A percentile compares a stretch with the other conserved stretches of the same genome.
These are phyloP conservation scores for Hysterium pulicare DNA, from an alignment of 2,329 filamentous ascomycete species.

Conservation along the genomic window DNA sequence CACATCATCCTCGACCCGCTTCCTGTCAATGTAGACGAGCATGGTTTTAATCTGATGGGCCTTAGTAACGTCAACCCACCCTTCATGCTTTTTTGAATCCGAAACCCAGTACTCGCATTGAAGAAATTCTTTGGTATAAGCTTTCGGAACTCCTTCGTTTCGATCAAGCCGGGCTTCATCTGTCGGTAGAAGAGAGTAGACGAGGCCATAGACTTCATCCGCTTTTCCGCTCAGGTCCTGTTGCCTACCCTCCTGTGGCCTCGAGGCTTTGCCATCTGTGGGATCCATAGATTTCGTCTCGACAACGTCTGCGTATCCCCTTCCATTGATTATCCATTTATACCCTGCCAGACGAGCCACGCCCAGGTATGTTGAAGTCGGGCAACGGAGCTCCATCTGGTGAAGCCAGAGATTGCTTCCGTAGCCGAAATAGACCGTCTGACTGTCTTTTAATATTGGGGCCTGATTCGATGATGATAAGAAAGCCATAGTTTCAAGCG, in stretches of 20 bases:
- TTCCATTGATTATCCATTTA: constrained; percentile 64
- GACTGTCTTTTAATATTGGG: too few relatives aligned
- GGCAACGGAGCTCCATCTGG: constrained; percentile 64
- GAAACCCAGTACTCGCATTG: constrained; percentile 43
- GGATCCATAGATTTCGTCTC: constrained; percentile 5
- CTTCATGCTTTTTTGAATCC: constrained; percentile 1
- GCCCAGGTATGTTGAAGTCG: constrained; percentile 52
- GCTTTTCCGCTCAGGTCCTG: constrained; percentile 34
- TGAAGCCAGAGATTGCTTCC: constrained; percentile 65
- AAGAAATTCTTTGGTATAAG: constrained; percentile 56
- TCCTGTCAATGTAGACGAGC: constrained; percentile 60
- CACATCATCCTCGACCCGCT: constrained; percentile 35
- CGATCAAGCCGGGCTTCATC: constrained; percentile 32
- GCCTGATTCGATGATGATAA: too few relatives aligned
- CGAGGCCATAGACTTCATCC: constrained; percentile 32
- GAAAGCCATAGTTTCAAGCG: too few relatives aligned
- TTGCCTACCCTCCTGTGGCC: not conserved
- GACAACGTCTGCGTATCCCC: constrained; percentile 68
- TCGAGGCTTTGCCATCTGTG: not conserved
- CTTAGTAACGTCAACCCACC: constrained; percentile 18
- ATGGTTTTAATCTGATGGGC: constrained; percentile 31
- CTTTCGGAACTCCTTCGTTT: constrained; percentile 61
- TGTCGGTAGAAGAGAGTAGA: constrained; percentile 22
- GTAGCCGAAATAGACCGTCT: constrained; percentile 64
- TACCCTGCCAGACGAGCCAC: constrained; percentile 57